Conservation (phyloP, 1,284 basidiomycete genomes). For the Marasmius tenuissimus region DNA sequence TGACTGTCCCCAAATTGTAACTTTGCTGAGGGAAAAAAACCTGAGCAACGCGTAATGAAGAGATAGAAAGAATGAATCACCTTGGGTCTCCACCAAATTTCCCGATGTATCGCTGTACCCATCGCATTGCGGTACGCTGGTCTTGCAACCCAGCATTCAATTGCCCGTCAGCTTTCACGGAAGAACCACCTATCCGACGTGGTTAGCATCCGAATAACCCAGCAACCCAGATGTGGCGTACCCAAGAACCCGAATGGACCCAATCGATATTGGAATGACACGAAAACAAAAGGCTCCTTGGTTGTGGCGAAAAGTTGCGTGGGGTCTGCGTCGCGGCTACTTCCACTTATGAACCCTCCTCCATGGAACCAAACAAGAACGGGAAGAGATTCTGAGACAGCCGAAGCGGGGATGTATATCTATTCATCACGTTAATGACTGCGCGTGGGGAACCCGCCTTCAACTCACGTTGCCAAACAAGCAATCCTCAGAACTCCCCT, state of each 20-base stretch:
- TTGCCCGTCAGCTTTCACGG: slow-evolving; percentile 21
- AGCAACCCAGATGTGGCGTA: slow-evolving; percentile 4
- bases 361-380: slow-evolving; percentile 39
- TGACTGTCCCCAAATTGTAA: slow-evolving; percentile 17
- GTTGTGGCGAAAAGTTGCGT: slow-evolving; percentile 24
- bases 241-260: slow-evolving; percentile 42
- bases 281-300: slow-evolving; percentile 35
- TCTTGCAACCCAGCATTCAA: slow-evolving; percentile 38
- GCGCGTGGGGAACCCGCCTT: no score
- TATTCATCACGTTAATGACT: slow-evolving; percentile 7
- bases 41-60: neutral
- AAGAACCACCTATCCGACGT: slow-evolving; percentile 1
- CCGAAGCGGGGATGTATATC: slow-evolving; percentile 31
- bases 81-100: slow-evolving; percentile 15
- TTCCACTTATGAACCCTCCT: slow-evolving; percentile 37
- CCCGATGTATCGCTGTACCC: slow-evolving; percentile 15
- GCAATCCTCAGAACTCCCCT: no score
- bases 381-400: slow-evolving; percentile 23
- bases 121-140: slow-evolving; percentile 36
- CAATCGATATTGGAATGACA: slow-evolving; percentile 40
- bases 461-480: no score
- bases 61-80: neutral
- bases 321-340: slow-evolving; percentile 27
- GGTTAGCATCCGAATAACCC: neutral
- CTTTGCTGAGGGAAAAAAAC: slow-evolving; percentile 4